Evolutionary conservation across 2,329 filamentous ascomycete genomes (phyloP), one percentile per base, ranked within the genome.

Genomic region (Exophiala dermatitidis): DNA sequence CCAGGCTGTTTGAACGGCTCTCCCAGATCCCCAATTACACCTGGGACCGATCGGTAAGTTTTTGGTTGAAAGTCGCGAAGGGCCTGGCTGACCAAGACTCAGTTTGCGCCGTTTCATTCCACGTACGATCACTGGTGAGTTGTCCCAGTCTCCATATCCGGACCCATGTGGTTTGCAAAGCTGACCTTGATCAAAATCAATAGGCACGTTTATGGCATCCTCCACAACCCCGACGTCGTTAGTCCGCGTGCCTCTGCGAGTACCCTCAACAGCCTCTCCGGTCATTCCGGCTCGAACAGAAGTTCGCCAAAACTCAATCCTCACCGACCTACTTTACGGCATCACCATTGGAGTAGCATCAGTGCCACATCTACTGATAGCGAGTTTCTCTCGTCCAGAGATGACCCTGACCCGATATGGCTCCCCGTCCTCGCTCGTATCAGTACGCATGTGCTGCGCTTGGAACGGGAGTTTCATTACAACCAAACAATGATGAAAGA

Each of bases 381-480:
- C 56, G 73, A 75, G 32, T 59, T 68, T 46, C 71, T 67, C 5
- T 66, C 66, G n/a, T 71, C 64, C 8, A 67, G 67, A 57, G 64
- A 59, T 45, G 76, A 69, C 41, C 66, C 66, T 56, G 65, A 75
- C 42, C 56, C 46, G 30, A 59, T 67, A 63, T 73, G 82, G 69
- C 77, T 82, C 57, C 78, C 79, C 5, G 84, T 96, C 4, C 76
- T 95, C 30, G 91, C 90, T 41, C 83, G 89, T 26, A 77, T 96
- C 42, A 95, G 90, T 0, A 84, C 81, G 57, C 88, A 95, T 70
- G 79, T 85, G 10, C 74, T 95, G 48, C 83, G 90, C 5, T 82
- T 96, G 62, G 90, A 97, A 73, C 79, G 90, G 57, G 85, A 91
- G 53, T 96, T 86, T 65, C 87, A 95, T 63, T 86, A 93, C 61